Base-by-base conservation (phyloP, 2,329 filamentous ascomycete species). In the Fusarium luffae region DNA sequence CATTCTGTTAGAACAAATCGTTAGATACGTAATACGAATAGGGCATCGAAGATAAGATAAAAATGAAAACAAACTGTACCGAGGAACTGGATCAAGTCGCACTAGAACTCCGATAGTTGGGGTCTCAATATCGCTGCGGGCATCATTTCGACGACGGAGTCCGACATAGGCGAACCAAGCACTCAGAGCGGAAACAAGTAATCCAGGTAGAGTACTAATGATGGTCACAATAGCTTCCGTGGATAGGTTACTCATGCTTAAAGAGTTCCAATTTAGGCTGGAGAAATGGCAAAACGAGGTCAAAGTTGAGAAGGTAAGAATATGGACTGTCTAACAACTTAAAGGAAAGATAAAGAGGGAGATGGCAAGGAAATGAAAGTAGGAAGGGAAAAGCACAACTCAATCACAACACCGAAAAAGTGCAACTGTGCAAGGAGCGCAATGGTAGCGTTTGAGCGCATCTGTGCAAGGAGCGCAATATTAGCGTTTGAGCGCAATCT, bases 81-180 rank as follows among this genome's bases (percentile, higher is more conserved):
- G 16, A 49, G 46, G 12, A 18, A 14, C 14, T 5, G 13, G 0
- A 32, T 13, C 28, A 34, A 34, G 7, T 7, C 14, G 28, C 3
- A 34, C 14, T 3, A 23, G 4, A 23, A n/a, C 10, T 21, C 21
- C 54, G 6, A 48, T 23, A 4, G 23, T 30, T 16, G 10, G 6
- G 11, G 42, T 30, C 7, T 56, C 43, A 14, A 49, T 7, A 12
- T 49, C 43, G 6, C 11, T 50, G 5, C 16, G 14, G 5, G 11
- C 19, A 18, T n/a, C 5, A 27, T 7, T 5, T 1, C 9, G 44
- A 8, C 34, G 44, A 5, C 32, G 43, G 8, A 49, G 16, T 18
- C 34, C n/a, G 13, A 28, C 13, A 34, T 63, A 63, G 4, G 60
- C 60, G 8, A 63, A n/a, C 56, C 57, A 63, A 3, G 48, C 34